Conservation (phyloP, 129 eudicot genomes). For the Dittrichia graveolens region DNA sequence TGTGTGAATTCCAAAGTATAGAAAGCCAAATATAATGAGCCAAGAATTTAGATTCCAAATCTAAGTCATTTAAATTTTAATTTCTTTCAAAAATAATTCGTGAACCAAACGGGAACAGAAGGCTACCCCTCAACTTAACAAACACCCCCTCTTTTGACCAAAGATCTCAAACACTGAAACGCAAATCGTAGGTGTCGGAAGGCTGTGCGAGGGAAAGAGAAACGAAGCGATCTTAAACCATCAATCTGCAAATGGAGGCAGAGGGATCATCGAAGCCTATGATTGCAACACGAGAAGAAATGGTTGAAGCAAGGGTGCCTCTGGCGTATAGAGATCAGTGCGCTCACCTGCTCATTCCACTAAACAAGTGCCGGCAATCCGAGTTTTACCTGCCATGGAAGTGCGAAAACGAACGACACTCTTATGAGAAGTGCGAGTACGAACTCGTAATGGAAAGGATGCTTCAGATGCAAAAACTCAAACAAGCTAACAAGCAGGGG, state of each 20-base stretch:
- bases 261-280: slow-evolving; percentile 83
- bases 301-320: slow-evolving; percentile 71
- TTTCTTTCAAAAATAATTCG: no score
- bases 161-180: no score
- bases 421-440: slow-evolving; percentile 85
- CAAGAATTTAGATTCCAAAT: no score
- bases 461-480: slow-evolving; percentile 75
- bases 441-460: slow-evolving; percentile 93
- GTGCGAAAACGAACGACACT: slow-evolving; percentile 80
- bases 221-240: not conserved
- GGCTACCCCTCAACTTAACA: no score
- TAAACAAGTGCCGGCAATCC: slow-evolving; percentile 81
- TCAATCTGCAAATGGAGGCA: slow-evolving; percentile 50
- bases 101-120: no score
- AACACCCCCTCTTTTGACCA: no score
- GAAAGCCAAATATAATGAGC: no score
- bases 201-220: not conserved
- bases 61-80: no score
- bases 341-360: slow-evolving; percentile 82
- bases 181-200: no score
- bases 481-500: not conserved
- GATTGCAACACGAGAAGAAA: slow-evolving; percentile 79
- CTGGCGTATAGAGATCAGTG: slow-evolving; percentile 80
- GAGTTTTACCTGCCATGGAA: slow-evolving; percentile 86
- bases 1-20: no score